Base-by-base conservation (phyloP, 257 asterid genomes). In the Asclepias syriaca region DNA sequence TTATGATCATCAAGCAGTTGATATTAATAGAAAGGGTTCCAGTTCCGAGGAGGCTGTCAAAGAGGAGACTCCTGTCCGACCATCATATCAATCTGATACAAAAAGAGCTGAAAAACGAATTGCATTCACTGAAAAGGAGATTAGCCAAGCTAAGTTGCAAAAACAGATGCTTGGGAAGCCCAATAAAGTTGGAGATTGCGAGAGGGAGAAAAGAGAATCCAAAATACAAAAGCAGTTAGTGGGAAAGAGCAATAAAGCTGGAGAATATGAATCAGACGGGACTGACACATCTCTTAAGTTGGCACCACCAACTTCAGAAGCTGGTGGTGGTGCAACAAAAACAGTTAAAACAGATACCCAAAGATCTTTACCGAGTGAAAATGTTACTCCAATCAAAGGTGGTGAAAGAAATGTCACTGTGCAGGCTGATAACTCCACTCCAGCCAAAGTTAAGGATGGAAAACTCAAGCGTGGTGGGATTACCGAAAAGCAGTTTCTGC, bases 401-500 rank as follows among this genome's bases (percentile, higher is more conserved):
- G 82, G 82, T 65, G 92, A 86, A 77, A 48, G 49, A 12, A 69
- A 56, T 11, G 46, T 32, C 68, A 60, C 64, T 54, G 11, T 40
- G 40, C 77, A 68, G 16, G 55, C 69, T 56, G 85, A 78, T 70
- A 72, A 73, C 46, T 60, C 19, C 24, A 70, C 74, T 34, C 72
- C 76, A 39, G 57, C 64, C 69, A 78, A 74, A 74, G 66, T 66
- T 66, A 76, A 64, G 66, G 82, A 77, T 16, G 74, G 78, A 53
- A 88, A 89, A 74, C 78, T 82, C 19, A 87, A 85, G 80, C 93
- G 94, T 24, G 89, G 92, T 78, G 91, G 96, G 64, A 86, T 93
- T 80, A 94, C 97, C 24, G 99, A 95, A 76, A 95, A 95, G 84
- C 99, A 95, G 81, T 80, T 84, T 76, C 71, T 95, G 79, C 91